These are phyloP conservation scores for Alternaria sp. DNA, from an alignment of 2,329 filamentous ascomycete species.

Conservation along the genomic window DNA sequence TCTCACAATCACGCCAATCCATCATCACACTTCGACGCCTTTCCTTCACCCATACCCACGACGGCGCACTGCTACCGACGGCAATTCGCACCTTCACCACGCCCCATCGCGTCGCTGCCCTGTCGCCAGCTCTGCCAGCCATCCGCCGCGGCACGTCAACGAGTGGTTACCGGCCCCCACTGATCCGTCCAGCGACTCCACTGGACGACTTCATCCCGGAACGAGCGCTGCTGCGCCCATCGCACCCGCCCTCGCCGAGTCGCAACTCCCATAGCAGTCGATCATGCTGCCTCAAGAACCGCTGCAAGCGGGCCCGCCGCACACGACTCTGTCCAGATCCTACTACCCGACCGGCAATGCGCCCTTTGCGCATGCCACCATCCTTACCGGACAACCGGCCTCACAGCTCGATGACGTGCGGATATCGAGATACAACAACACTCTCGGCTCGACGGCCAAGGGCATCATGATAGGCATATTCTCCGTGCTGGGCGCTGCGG, in stretches of 20 bases:
- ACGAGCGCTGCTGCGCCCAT: slow-evolving; percentile 33
- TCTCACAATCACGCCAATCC: slow-evolving; percentile 15
- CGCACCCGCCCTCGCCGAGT: slow-evolving; percentile 13
- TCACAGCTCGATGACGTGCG: slow-evolving; percentile 33
- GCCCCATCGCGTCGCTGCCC: slow-evolving; percentile 19
- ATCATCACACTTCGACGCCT: slow-evolving; percentile 7
- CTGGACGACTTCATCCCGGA: slow-evolving; percentile 19
- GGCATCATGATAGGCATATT: slow-evolving; percentile 94
- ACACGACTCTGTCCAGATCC: slow-evolving; percentile 41
- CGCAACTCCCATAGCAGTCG: slow-evolving; percentile 13
- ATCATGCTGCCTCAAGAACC: slow-evolving; percentile 44
- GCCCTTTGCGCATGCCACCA: slow-evolving; percentile 30
- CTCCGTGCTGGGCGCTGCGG: slow-evolving; percentile 90
- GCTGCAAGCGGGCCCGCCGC: slow-evolving; percentile 34
- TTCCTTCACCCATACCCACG: slow-evolving; percentile 12
- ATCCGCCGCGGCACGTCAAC: slow-evolving; percentile 24
- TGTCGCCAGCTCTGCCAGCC: slow-evolving; percentile 19
- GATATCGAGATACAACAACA: slow-evolving; percentile 29
- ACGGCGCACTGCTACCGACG: slow-evolving; percentile 12
- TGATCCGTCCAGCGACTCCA: slow-evolving; percentile 15
- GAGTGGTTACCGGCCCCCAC: slow-evolving; percentile 27
- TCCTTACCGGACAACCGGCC: slow-evolving; percentile 18
- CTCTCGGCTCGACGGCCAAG: slow-evolving; percentile 64
- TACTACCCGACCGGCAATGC: slow-evolving; percentile 32
- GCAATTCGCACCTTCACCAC: slow-evolving; percentile 6